Evolutionary conservation across 768 basidiomycete genomes (phyloP).

Genomic region (Gloeophyllum trabeum): DNA sequence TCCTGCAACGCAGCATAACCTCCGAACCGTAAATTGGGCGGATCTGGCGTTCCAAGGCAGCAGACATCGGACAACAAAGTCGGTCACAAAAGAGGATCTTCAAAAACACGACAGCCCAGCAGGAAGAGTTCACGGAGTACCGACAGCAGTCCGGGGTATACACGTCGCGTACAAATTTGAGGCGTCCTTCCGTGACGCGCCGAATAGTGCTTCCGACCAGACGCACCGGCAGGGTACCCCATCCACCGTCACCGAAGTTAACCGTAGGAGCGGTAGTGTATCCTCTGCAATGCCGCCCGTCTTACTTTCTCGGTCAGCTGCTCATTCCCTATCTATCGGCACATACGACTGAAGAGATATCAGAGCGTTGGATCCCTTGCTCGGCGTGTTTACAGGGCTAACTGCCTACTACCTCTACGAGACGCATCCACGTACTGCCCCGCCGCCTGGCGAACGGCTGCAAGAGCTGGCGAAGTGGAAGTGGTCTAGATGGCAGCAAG

Average conservation of each 20-base stretch:
- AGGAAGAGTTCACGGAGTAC: not conserved
- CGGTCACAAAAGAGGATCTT: conserved; percentile 1
- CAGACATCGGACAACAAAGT: conserved; percentile 34
- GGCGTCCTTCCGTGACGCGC: too few relatives aligned
- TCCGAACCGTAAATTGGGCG: conserved; percentile 72
- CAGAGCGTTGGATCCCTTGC: conserved; percentile 58
- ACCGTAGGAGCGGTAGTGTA: too few relatives aligned
- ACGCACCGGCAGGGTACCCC: too few relatives aligned
- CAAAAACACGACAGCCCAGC: not conserved
- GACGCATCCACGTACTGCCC: conserved; percentile 63
- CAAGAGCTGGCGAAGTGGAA: conserved; percentile 55
- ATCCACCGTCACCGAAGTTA: too few relatives aligned
- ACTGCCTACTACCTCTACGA: conserved; percentile 77
- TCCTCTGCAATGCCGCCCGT: conserved; percentile 29
- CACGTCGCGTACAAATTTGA: conserved; percentile 4
- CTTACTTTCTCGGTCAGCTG: conserved; percentile 38
- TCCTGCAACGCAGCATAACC: conserved; percentile 1
- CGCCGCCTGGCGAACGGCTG: conserved; percentile 44
- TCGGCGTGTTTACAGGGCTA: conserved; percentile 70
- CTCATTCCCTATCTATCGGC: conserved; percentile 4
- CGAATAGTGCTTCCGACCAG: too few relatives aligned
- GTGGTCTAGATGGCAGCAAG: conserved; percentile 10
- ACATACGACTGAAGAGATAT: conserved; percentile 3
- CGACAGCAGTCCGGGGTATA: not conserved
- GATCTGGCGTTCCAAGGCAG: conserved; percentile 71